Percentiles rank a stretch among this genome's conserved stretches.
Evolutionary conservation across 345 rosid species (phyloP).

Genomic region (Firmiana major): DNA sequence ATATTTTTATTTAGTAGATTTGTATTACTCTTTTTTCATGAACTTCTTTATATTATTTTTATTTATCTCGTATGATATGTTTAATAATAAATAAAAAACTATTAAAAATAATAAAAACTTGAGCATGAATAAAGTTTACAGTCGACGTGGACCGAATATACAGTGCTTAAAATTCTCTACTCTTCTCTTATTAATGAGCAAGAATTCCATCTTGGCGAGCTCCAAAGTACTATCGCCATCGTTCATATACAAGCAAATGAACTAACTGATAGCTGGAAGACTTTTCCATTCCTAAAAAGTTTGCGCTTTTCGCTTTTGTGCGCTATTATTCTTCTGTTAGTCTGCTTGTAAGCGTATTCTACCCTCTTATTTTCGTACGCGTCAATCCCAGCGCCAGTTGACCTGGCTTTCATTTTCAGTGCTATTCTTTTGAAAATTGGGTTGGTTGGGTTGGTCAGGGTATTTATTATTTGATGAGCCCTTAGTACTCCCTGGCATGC

Average conservation of each 20-base stretch:
- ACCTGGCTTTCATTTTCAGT: background rate
- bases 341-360: background rate
- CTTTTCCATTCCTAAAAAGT: background rate
- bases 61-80: too few relatives aligned
- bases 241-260: background rate
- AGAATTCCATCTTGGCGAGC: background rate
- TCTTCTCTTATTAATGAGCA: background rate
- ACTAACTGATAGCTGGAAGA: background rate
- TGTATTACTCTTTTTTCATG: too few relatives aligned
- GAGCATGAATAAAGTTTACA: background rate
- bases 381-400: background rate
- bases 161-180: background rate
- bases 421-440: background rate
- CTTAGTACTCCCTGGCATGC: background rate
- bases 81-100: too few relatives aligned
- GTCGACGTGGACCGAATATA: background rate
- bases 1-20: too few relatives aligned
- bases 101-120: too few relatives aligned
- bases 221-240: background rate
- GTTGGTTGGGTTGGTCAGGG: background rate
- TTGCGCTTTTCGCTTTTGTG: background rate
- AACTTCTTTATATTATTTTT: too few relatives aligned
- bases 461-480: too few relatives aligned
- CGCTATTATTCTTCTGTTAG: background rate
- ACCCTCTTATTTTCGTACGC: too few relatives aligned